Base-by-base conservation (phyloP, 805 yeast species). In the Cephaloascus fragrans region DNA sequence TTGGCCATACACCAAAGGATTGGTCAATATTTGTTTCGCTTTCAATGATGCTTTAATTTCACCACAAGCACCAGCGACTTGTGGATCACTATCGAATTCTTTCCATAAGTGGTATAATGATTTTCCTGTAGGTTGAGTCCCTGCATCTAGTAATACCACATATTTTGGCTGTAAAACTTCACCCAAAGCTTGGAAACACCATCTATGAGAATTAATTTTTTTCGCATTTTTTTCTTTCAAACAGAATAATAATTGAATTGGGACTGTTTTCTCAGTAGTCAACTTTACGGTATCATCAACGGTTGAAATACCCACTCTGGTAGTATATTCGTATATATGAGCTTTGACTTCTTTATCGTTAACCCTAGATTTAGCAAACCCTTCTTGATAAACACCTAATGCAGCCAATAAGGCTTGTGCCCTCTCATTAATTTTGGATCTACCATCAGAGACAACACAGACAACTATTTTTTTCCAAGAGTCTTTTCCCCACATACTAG, bases 61-160 rank as follows among this genome's bases (percentile, higher is more conserved):
- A n/a, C 84, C 84, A 59, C 83, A 77, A 3, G 83, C 83, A 19
- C 84, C 84, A 3, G 83, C 84, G 19, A 78, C 78, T 41, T 67
- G 67, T 8, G 69, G 67, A 49, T 78, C 75, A 41, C 64, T 60
- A 53, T 76, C 74, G 45, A 77, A 78, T 37, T 76, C 80, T 46
- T 74, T 72, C 84, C 84, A 77, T 39, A 77, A 62, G 44, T 75
- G 69, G 42, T 72, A 69, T 41, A 77, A 59, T 3, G 83, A 68
- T 45, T 72, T 73, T 18, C 71, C 68, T 2, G 73, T 63, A 2
- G 84, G 84, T 48, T 73, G 74, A 14, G 84, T 77, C 39, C 84
- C 84, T 18, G 81, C 80, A 52, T 77, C 84, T 19, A 77, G 59
- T 34, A 77, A 62, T 14, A 76, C 58, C 16, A 75, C 77, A 16